A percentile compares a stretch with the other conserved stretches of the same genome.
phyloP scores from a whole-genome alignment of 495 filamentous ascomycete genomes.

The Talaromyces wortmannii region DNA sequence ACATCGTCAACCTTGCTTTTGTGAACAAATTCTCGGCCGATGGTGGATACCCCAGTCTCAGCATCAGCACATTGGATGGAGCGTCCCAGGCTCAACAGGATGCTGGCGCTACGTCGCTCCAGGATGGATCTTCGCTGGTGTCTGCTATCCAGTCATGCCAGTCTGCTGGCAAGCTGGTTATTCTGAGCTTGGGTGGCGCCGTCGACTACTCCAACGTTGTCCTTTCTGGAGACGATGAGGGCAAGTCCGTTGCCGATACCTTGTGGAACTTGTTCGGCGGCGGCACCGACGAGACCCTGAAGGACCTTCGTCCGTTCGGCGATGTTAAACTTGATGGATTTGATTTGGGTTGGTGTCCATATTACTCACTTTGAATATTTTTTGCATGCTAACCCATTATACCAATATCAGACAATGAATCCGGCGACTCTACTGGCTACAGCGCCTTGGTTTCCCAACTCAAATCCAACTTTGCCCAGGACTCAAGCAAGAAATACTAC shows the following conservation, averaged over 20 bases:
- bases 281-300: slow-evolving; percentile 14
- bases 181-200: slow-evolving; percentile 44
- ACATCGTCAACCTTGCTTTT: slow-evolving; percentile 64
- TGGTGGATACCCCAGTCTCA: slow-evolving; percentile 49
- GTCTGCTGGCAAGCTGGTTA: slow-evolving; percentile 36
- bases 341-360: slow-evolving; percentile 38
- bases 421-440: slow-evolving; percentile 20
- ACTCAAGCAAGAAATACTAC: slow-evolving; percentile 40
- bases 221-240: slow-evolving; percentile 23
- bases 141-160: slow-evolving; percentile 44
- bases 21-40: slow-evolving; percentile 52
- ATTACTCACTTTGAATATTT: not conserved
- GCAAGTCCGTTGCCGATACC: slow-evolving; percentile 35
- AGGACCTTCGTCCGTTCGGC: slow-evolving; percentile 42
- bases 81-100: slow-evolving; percentile 30
- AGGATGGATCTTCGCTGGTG: slow-evolving; percentile 24
- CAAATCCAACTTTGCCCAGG: slow-evolving; percentile 32
- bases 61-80: slow-evolving; percentile 48
- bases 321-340: slow-evolving; percentile 49
- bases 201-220: slow-evolving; percentile 27
- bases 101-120: slow-evolving; percentile 38
- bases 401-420: slow-evolving; percentile 10
- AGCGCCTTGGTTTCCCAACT: slow-evolving; percentile 39
- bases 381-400: not conserved
- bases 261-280: slow-evolving; percentile 49